Base-by-base conservation (phyloP, 2,329 filamentous ascomycete genomes). In the Falciphora oryzae region DNA sequence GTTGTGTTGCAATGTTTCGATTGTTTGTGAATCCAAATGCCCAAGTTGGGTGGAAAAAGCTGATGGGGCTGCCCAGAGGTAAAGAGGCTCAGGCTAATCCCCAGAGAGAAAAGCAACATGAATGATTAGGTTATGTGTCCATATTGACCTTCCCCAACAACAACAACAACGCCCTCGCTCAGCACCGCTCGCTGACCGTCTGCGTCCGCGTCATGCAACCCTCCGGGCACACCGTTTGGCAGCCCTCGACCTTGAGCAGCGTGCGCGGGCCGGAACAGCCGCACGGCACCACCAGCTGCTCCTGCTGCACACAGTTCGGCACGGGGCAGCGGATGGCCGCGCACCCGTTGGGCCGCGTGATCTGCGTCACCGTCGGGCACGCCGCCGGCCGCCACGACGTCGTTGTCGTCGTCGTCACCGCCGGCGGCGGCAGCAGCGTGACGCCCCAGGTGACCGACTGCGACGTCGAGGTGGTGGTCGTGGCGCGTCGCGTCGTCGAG, bases 361-460 rank as follows among this genome's bases (percentile, higher is more conserved):
- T 75, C 64, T 69, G 68, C 27, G 73, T 76, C 44, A 76, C 70
- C 2, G 72, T 76, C 32, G 75, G 75, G 68, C 75, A 77, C 22
- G 71, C 69, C 44, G 44, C 44, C 44, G 44, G 44, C 22, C 22
- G 6, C 8, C 6, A 22, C 11, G 44, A 8, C 16, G 65, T 64
- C 28, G 64, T 65, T 50, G 65, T 66, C 14, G 57, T 38, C 13
- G 63, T 32, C 3, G 66, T 65, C 14, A 60, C 60, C 58, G 61
- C 44, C 6, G 66, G 64, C 27, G 71, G 71, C 61, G 50, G 61
- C 8, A 73, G 62, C 25, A 69, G 71, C 25, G 69, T 72, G 59
- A 74, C 65, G 63, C 65, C 70, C 64, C 70, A 72, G 63, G 67
- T 69, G 62, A 74, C 68, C 13, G 57, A 62, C 13, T 67, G 64